Conservation (phyloP, 495 filamentous ascomycete genomes). For the Podospora conica region DNA sequence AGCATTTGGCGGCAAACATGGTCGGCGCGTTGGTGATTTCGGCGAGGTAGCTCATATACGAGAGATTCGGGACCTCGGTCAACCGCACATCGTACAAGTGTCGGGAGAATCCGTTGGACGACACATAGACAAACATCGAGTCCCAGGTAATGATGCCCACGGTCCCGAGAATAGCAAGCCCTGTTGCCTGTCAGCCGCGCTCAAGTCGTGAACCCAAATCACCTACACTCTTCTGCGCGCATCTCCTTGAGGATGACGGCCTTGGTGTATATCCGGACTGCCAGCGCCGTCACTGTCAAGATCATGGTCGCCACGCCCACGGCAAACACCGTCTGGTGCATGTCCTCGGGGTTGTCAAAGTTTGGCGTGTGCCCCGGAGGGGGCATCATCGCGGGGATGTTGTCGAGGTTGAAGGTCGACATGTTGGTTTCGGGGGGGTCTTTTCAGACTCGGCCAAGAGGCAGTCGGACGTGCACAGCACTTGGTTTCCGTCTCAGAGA, state of each 20-base stretch:
- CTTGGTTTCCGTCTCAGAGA: neutral
- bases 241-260: slow-evolving; percentile 16
- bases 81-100: slow-evolving; percentile 22
- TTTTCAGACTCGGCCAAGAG: neutral
- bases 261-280: slow-evolving; percentile 21
- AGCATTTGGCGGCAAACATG: slow-evolving; percentile 24
- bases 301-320: slow-evolving; percentile 19
- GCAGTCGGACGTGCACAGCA: neutral
- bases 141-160: slow-evolving; percentile 24
- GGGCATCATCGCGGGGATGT: slow-evolving; percentile 23
- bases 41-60: slow-evolving; percentile 20
- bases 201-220: neutral
- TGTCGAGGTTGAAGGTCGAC: slow-evolving; percentile 3
- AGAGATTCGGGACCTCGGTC: slow-evolving; percentile 11
- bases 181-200: neutral
- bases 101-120: slow-evolving; percentile 18
- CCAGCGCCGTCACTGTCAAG: slow-evolving; percentile 12
- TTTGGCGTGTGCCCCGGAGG: slow-evolving; percentile 18
- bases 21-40: slow-evolving; percentile 23
- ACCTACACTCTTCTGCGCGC: slow-evolving; percentile 18
- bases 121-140: slow-evolving; percentile 21
- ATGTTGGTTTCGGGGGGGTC: neutral
- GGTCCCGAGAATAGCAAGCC: neutral
- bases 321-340: slow-evolving; percentile 16
- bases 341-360: slow-evolving; percentile 18